Percentiles rank a stretch among this genome's conserved stretches.
Conservation (phyloP, 352 stramenopile genomes). For the Pythium folliculosum region DNA sequence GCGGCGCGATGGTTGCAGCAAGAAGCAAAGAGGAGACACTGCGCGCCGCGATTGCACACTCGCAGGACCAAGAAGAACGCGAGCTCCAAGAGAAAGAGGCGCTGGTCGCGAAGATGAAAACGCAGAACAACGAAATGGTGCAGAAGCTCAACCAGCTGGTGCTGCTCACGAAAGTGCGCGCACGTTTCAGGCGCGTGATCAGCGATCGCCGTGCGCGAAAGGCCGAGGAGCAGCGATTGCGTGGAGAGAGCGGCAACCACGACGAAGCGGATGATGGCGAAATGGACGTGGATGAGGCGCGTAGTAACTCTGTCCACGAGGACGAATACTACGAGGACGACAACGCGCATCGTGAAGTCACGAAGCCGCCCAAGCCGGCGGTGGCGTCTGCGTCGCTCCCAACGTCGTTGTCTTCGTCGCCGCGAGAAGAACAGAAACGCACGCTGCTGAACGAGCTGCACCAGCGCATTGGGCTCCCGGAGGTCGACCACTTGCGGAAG, state of each 20-base stretch:
- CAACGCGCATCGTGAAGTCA: background rate
- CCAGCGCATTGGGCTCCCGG: slow-evolving; percentile 60
- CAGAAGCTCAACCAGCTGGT: slow-evolving; percentile 65
- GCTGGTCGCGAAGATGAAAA: slow-evolving; percentile 60
- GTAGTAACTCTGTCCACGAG: background rate
- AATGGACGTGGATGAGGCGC: slow-evolving; percentile 1
- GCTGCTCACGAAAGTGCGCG: slow-evolving; percentile 54
- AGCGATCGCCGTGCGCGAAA: slow-evolving; percentile 53
- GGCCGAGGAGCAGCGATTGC: slow-evolving; percentile 26
- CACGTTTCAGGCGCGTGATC: slow-evolving; percentile 50
- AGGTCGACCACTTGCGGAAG: slow-evolving; percentile 65
- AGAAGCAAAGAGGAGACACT: slow-evolving; percentile 35
- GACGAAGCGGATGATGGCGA: slow-evolving; percentile 1
- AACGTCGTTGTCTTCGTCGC: slow-evolving; percentile 31
- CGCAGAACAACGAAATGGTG: slow-evolving; percentile 62
- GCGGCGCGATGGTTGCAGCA: background rate
- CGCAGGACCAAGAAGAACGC: slow-evolving; percentile 40
- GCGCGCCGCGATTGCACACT: slow-evolving; percentile 46
- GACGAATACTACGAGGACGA: slow-evolving; percentile 14
- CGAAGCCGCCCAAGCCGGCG: background rate
- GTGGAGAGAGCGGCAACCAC: slow-evolving; percentile 4
- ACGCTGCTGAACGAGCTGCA: slow-evolving; percentile 83
- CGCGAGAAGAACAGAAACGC: slow-evolving; percentile 57
- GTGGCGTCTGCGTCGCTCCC: slow-evolving; percentile 24
- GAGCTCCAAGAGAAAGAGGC: slow-evolving; percentile 58